Percentiles rank a stretch among this genome's conserved stretches.
These are phyloP conservation scores for Ochromonas danica DNA, from an alignment of 108 stramenopile genomes.

Conservation along the genomic window DNA sequence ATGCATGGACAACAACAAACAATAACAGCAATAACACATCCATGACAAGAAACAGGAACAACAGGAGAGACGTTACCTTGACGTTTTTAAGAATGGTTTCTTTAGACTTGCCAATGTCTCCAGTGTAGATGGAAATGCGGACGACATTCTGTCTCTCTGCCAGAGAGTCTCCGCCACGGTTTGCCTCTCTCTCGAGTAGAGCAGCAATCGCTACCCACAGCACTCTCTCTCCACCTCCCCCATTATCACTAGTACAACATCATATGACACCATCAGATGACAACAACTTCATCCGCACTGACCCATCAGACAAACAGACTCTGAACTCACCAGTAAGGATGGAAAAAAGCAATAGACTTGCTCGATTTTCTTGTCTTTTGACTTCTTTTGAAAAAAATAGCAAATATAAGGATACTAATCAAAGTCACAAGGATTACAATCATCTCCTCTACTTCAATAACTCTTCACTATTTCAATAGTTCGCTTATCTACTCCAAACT, in stretches of 20 bases:
- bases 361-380: no score
- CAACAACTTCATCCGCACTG: no score
- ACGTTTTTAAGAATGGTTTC: conserved; percentile 35
- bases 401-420: no score
- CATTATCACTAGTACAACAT: conserved; percentile 44
- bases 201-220: conserved; percentile 74
- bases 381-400: no score
- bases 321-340: conserved; percentile 27
- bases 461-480: no score
- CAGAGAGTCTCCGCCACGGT: conserved; percentile 37
- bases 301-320: background rate
- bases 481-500: no score
- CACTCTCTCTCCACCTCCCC: conserved; percentile 97
- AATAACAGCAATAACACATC: no score
- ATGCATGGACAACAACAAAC: no score
- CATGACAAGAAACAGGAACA: background rate
- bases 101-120: conserved; percentile 59
- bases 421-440: no score
- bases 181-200: conserved; percentile 67
- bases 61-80: conserved; percentile 3
- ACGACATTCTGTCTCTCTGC: conserved; percentile 3
- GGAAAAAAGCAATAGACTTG: conserved; percentile 28
- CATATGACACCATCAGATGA: background rate
- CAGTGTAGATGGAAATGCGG: conserved; percentile 72
- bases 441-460: no score